Percentiles rank a stretch among this genome's conserved stretches.
These are phyloP conservation scores for Xenoacremonium recifei DNA, from an alignment of 2,329 filamentous ascomycete species.

Conservation along the genomic window DNA sequence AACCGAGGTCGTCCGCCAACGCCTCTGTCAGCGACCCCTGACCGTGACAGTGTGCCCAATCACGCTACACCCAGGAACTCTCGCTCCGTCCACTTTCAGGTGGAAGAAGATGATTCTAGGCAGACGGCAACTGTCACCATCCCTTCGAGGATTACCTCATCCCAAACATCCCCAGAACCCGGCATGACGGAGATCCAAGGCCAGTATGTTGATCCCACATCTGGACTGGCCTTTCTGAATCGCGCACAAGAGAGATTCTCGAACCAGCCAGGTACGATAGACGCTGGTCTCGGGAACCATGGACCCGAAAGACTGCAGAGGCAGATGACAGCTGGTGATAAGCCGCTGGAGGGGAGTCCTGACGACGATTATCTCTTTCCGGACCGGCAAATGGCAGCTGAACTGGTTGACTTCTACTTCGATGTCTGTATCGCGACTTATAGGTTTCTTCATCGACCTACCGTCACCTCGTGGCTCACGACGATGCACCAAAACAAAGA, in stretches of 20 bases:
- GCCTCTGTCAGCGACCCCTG: conserved; percentile 21
- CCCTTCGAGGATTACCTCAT: conserved; percentile 8
- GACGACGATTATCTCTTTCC: conserved; percentile 15
- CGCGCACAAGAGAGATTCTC: conserved; percentile 49
- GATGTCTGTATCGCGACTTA: conserved; percentile 60
- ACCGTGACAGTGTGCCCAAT: not conserved
- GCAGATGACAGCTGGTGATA: conserved; percentile 27
- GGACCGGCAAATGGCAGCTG: conserved; percentile 10
- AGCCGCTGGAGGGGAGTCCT: conserved; percentile 21
- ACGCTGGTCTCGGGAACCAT: conserved; percentile 13
- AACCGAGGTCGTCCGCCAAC: conserved; percentile 36
- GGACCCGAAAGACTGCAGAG: conserved; percentile 22
- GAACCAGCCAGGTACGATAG: conserved; percentile 22
- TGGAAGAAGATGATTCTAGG: not conserved
- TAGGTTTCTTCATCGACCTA: conserved; percentile 53
- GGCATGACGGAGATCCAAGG: conserved; percentile 42
- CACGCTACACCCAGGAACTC: not conserved
- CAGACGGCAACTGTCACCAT: not conserved
- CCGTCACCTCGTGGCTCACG: conserved; percentile 46
- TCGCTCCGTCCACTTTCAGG: not conserved
- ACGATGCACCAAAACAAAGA: conserved; percentile 36
- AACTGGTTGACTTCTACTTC: conserved; percentile 47
- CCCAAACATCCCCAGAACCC: conserved; percentile 28
- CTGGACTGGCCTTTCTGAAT: conserved; percentile 54
- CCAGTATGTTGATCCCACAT: conserved; percentile 55